These are phyloP conservation scores for Carex pumila DNA, from an alignment of 176 grass and related monocot species.

Conservation along the genomic window DNA sequence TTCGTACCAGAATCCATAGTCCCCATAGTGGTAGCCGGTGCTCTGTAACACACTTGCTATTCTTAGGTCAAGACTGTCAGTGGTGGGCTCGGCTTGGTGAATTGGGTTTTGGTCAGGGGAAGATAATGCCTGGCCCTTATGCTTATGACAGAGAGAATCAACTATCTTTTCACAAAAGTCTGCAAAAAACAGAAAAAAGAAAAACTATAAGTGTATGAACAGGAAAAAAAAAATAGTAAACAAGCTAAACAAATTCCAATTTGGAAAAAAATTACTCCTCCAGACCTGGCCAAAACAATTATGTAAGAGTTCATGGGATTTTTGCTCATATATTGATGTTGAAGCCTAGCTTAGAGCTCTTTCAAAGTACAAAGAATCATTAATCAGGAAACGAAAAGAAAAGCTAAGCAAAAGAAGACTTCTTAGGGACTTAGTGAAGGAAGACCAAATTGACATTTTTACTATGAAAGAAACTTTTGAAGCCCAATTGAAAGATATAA, in stretches of 20 bases:
- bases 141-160: slow-evolving; percentile 58
- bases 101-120: slow-evolving; percentile 34
- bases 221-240: background rate
- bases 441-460: too few relatives aligned
- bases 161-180: slow-evolving; percentile 70
- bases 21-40: slow-evolving; percentile 71
- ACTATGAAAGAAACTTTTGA: too few relatives aligned
- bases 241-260: background rate
- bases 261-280: background rate
- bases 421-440: too few relatives aligned
- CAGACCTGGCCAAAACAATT: background rate
- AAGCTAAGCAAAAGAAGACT: background rate
- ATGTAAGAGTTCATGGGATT: background rate
- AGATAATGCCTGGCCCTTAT: slow-evolving; percentile 41
- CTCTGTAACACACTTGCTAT: slow-evolving; percentile 84
- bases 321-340: background rate
- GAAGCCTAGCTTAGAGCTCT: background rate
- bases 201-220: background rate
- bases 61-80: slow-evolving; percentile 69
- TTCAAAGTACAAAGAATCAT: background rate
- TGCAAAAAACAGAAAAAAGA: slow-evolving; percentile 29
- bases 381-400: background rate
- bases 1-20: slow-evolving; percentile 52
- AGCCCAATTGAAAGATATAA: too few relatives aligned
- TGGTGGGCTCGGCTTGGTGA: slow-evolving; percentile 33